These are phyloP conservation scores for Sicyos baderoa DNA, from an alignment of 306 rosid species.

Conservation along the genomic window DNA sequence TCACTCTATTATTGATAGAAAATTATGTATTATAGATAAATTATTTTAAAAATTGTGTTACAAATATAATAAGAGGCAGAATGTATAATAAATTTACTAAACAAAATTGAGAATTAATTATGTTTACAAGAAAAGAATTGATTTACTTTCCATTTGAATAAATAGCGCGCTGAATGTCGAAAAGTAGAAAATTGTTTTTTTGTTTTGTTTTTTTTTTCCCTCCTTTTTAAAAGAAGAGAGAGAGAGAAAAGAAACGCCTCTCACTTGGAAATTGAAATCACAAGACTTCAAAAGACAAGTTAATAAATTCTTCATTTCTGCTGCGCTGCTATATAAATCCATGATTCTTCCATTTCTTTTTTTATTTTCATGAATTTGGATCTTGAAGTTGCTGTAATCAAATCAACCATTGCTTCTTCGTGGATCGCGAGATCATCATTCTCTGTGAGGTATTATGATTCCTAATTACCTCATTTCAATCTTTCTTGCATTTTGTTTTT, in stretches of 20 bases:
- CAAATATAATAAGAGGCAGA: too few species aligned
- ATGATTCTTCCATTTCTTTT: background rate
- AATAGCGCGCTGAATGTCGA: background rate
- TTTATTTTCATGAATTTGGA: slow-evolving; percentile 12
- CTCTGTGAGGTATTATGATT: background rate
- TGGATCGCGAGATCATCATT: background rate
- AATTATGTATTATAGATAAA: too few species aligned
- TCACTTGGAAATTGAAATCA: slow-evolving; percentile 15
- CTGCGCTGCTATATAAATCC: background rate
- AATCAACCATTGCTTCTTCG: background rate
- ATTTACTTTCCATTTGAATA: slow-evolving; percentile 2
- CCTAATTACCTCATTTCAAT: background rate
- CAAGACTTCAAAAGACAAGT: background rate
- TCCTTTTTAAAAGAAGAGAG: slow-evolving; percentile 8
- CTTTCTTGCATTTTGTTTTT: background rate
- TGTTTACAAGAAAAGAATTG: background rate
- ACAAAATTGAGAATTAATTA: too few species aligned
- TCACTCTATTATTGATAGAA: too few species aligned
- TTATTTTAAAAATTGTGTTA: too few species aligned
- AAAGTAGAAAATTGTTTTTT: background rate
- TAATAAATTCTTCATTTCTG: background rate
- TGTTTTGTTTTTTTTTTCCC: background rate
- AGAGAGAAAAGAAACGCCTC: slow-evolving; percentile 8
- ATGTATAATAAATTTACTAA: too few species aligned
- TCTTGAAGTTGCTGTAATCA: background rate